Evolutionary conservation across 2,329 filamentous ascomycete species (phyloP).

Genomic region (Ceratocystis variospora): DNA sequence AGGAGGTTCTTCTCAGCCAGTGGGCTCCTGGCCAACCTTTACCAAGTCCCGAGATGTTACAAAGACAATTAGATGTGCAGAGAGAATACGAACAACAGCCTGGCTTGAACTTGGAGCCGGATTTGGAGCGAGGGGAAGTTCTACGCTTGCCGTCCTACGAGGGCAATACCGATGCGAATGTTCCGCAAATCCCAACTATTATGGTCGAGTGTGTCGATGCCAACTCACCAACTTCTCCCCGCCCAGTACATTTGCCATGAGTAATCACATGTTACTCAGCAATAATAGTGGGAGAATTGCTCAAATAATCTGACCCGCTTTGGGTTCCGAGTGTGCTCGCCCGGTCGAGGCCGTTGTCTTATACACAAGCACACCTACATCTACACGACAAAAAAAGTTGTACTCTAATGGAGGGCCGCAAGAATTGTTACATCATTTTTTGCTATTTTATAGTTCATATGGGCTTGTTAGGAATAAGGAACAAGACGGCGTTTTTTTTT

Average conservation of each 20-base stretch:
- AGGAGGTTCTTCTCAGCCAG: constrained; percentile 18
- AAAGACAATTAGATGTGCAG: constrained; percentile 22
- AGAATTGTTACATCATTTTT: neutral
- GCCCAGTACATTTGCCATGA: neutral
- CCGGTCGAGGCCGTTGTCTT: neutral
- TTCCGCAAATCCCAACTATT: neutral
- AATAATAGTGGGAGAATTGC: neutral
- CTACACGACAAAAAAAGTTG: constrained; percentile 3
- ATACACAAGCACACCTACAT: constrained; percentile 1
- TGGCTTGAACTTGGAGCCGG: neutral
- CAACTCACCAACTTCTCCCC: neutral
- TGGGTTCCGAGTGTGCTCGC: neutral
- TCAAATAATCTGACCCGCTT: neutral
- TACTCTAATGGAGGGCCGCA: neutral
- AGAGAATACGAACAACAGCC: constrained; percentile 5
- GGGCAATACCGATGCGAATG: neutral
- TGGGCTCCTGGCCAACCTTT: constrained; percentile 8
- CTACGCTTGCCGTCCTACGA: neutral
- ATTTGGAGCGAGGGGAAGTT: neutral
- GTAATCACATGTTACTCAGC: constrained; percentile 8
- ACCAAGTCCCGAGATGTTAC: constrained; percentile 21
- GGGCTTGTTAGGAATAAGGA: neutral
- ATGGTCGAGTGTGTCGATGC: constrained; percentile 3
- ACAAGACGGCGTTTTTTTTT: constrained; percentile 1
- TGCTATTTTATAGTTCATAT: neutral